Percentiles rank a stretch among this genome's conserved stretches.
phyloP scores from a whole-genome alignment of 2,329 filamentous ascomycete species.

The Plenodomus lindquistii region DNA sequence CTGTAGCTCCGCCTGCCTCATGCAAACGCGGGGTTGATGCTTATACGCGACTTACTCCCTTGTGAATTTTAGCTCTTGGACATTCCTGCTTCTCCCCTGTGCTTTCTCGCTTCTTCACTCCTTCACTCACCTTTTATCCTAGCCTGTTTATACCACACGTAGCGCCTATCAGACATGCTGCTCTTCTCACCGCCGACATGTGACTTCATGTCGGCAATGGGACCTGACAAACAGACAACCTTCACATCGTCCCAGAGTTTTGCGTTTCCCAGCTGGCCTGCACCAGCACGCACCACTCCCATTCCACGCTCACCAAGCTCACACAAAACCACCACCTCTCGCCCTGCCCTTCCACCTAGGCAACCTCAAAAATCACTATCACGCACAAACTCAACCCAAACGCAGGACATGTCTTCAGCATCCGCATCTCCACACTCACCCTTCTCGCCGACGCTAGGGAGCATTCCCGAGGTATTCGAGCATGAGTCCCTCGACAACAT shows the following conservation, averaged over 20 bases:
- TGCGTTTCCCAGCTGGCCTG: conserved; percentile 20
- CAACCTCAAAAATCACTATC: conserved; percentile 3
- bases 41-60: conserved; percentile 14
- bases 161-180: conserved; percentile 27
- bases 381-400: conserved; percentile 5
- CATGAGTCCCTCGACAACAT: conserved; percentile 20
- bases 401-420: conserved; percentile 18
- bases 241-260: conserved; percentile 19
- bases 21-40: conserved; percentile 20
- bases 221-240: conserved; percentile 10
- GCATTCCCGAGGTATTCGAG: conserved; percentile 30
- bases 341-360: conserved; percentile 10
- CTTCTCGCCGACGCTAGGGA: conserved; percentile 30
- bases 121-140: conserved; percentile 2
- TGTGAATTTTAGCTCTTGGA: conserved; percentile 9
- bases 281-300: conserved; percentile 10
- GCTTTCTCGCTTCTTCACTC: conserved; percentile 9
- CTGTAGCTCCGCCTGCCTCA: conserved; percentile 15
- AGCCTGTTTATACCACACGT: conserved; percentile 4
- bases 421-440: conserved; percentile 19
- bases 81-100: conserved; percentile 10
- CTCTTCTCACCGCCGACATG: conserved; percentile 28
- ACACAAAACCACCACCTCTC: conserved; percentile 7
- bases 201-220: conserved; percentile 12
- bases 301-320: conserved; percentile 20